These are phyloP conservation scores for Penicillium capsulatum DNA, from an alignment of 2,329 filamentous ascomycete species.

Conservation along the genomic window DNA sequence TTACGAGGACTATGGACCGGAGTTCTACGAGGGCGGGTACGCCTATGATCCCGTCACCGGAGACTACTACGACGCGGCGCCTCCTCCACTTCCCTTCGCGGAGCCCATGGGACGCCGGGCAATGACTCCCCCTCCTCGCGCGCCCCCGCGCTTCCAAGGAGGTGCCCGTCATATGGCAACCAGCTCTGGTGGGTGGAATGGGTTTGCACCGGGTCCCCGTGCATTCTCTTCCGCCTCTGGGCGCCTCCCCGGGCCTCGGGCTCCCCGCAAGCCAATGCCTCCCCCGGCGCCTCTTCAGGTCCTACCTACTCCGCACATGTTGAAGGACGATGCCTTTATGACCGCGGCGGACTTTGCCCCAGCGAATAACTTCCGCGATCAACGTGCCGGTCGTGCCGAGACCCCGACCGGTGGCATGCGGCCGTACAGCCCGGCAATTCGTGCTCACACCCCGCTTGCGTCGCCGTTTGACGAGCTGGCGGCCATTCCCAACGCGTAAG, in stretches of 20 bases:
- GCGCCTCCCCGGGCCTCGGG: constrained; percentile 40
- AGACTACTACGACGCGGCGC: constrained; percentile 30
- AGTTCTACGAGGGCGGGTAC: constrained; percentile 57
- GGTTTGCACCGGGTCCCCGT: constrained; percentile 48
- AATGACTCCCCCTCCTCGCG: constrained; percentile 87
- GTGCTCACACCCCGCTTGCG: constrained; percentile 71
- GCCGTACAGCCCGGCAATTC: constrained; percentile 70
- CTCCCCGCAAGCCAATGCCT: constrained; percentile 58
- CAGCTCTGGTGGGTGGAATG: constrained; percentile 37
- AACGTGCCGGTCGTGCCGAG: constrained; percentile 63
- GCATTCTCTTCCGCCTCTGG: constrained; percentile 62
- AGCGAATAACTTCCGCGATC: constrained; percentile 62
- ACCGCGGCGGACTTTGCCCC: constrained; percentile 79
- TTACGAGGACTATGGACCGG: constrained; percentile 70
- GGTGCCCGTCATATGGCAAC: constrained; percentile 45
- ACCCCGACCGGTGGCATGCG: constrained; percentile 56
- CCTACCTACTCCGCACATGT: constrained; percentile 78
- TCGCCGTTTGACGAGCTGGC: constrained; percentile 84
- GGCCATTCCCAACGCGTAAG: constrained; percentile 85
- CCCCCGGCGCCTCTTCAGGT: constrained; percentile 70
- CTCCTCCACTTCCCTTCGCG: constrained; percentile 59
- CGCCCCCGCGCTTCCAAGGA: constrained; percentile 55
- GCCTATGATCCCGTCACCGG: constrained; percentile 51
- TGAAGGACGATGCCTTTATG: constrained; percentile 77
- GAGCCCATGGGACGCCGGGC: constrained; percentile 82